A percentile compares a stretch with the other conserved stretches of the same genome.
phyloP scores from a whole-genome alignment of 2,329 filamentous ascomycete genomes.

The Helminthosporium solani region DNA sequence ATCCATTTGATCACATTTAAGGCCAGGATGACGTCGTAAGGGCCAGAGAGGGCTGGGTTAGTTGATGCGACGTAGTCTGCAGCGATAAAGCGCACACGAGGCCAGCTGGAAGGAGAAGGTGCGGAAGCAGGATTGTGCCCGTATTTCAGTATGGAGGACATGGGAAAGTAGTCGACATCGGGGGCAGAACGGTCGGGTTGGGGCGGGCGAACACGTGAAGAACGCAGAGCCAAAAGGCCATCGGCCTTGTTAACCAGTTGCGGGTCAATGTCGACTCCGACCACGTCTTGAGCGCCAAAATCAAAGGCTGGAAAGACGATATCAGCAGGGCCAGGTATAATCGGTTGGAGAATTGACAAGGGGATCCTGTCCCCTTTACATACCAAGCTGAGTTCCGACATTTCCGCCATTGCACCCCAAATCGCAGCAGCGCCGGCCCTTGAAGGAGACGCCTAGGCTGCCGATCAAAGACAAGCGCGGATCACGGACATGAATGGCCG shows the following conservation, averaged over 20 bases:
- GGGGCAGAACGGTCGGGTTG: conserved; percentile 7
- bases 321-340: conserved; percentile 31
- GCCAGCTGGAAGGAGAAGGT: conserved; percentile 20
- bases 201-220: conserved; percentile 36
- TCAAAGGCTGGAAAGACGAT: conserved; percentile 39
- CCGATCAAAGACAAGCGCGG: conserved; percentile 37
- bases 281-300: conserved; percentile 40
- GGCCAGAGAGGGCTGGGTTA: conserved; percentile 23
- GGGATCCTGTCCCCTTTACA: conserved; percentile 22
- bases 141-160: conserved; percentile 38
- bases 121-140: conserved; percentile 21
- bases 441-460: conserved; percentile 34
- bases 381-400: conserved; percentile 43
- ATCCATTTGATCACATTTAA: conserved; percentile 45
- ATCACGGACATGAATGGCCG: conserved; percentile 41
- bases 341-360: conserved; percentile 28
- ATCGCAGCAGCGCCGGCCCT: conserved; percentile 40
- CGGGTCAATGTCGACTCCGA: conserved; percentile 43
- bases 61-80: conserved; percentile 36
- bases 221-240: conserved; percentile 38
- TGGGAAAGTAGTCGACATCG: conserved; percentile 38
- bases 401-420: conserved; percentile 44
- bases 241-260: conserved; percentile 40
- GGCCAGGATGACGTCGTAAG: conserved; percentile 41
- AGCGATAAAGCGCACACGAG: conserved; percentile 33